A percentile compares a stretch with the other conserved stretches of the same genome.
These are phyloP conservation scores for Trichoderma erinaceum DNA, from an alignment of 495 filamentous ascomycete genomes.

Conservation along the genomic window DNA sequence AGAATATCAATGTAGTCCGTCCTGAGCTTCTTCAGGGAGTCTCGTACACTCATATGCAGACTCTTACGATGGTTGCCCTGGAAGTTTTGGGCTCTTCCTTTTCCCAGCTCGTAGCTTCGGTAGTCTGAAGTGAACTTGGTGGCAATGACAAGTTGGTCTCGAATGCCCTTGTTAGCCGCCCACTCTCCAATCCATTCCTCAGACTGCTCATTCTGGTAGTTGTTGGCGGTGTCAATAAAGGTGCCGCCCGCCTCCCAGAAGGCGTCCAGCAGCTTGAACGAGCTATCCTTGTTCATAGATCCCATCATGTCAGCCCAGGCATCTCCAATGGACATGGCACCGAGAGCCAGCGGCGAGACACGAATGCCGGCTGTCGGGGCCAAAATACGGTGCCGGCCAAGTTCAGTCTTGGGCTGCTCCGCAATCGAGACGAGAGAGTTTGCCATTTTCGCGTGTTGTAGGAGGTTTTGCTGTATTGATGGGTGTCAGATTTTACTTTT, in stretches of 20 bases:
- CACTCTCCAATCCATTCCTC: constrained; percentile 65
- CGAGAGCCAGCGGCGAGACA: constrained; percentile 56
- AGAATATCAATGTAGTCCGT: constrained; percentile 61
- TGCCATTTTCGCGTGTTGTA: background rate
- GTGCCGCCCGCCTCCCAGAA: constrained; percentile 55
- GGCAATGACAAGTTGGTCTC: constrained; percentile 58
- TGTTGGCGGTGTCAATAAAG: constrained; percentile 62
- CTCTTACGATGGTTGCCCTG: constrained; percentile 51
- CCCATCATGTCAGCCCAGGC: constrained; percentile 32
- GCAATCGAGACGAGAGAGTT: constrained; percentile 24
- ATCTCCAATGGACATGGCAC: constrained; percentile 58
- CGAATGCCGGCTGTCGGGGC: constrained; percentile 51
- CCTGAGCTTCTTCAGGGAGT: constrained; percentile 53
- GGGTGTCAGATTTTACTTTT: background rate
- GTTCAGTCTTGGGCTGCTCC: constrained; percentile 43
- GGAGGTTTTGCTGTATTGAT: background rate
- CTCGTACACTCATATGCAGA: constrained; percentile 49
- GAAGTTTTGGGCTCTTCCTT: constrained; percentile 36
- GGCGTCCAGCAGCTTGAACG: constrained; percentile 50
- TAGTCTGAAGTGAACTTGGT: constrained; percentile 53
- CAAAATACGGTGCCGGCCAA: constrained; percentile 54
- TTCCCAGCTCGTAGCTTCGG: constrained; percentile 19
- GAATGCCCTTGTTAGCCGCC: constrained; percentile 45
- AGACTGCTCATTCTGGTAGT: constrained; percentile 56
- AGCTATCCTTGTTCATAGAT: constrained; percentile 21